These are phyloP conservation scores for Starmerella roubikii DNA, from an alignment of 805 yeast species.

Conservation along the genomic window DNA sequence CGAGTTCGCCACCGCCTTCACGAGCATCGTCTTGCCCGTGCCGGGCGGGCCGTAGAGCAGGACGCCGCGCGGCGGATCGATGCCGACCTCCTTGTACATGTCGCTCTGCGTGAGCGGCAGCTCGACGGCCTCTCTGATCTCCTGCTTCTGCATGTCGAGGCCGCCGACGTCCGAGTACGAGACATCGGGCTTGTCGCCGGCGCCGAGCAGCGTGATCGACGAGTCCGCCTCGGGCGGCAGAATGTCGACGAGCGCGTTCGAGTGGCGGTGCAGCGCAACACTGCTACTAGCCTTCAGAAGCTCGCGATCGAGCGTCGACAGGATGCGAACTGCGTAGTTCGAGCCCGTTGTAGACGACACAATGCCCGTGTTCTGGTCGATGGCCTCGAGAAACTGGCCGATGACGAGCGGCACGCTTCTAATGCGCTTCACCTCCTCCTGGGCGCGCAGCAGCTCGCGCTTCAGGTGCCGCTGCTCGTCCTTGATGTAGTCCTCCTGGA, in stretches of 20 bases:
- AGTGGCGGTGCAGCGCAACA: conserved; percentile 95
- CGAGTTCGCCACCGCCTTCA: conserved; percentile 95
- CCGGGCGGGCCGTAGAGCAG: conserved; percentile 99
- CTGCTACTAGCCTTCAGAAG: conserved; percentile 86
- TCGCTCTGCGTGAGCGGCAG: conserved; percentile 93
- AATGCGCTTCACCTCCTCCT: conserved; percentile 94
- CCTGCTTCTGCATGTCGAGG: conserved; percentile 97
- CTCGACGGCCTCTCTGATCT: conserved; percentile 96
- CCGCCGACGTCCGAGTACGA: conserved; percentile 98
- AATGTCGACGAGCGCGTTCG: conserved; percentile 93
- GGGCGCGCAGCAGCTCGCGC: conserved; percentile 89
- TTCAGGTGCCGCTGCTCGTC: conserved; percentile 96
- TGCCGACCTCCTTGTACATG: conserved; percentile 91
- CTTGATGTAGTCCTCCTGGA: conserved; percentile 94
- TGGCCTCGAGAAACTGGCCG: conserved; percentile 95
- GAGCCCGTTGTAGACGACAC: conserved; percentile 97
- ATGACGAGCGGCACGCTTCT: conserved; percentile 95
- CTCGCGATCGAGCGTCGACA: conserved; percentile 90
- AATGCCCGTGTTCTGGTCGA: conserved; percentile 91
- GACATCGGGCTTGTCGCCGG: conserved; percentile 88
- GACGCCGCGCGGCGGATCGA: conserved; percentile 98
- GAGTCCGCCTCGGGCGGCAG: conserved; percentile 98
- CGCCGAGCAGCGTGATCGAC: conserved; percentile 85
- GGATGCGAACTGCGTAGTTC: conserved; percentile 86
- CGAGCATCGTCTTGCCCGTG: conserved; percentile 98